These are phyloP conservation scores for Paecilomyces sp. DNA, from an alignment of 2,329 filamentous ascomycete species.

Conservation along the genomic window DNA sequence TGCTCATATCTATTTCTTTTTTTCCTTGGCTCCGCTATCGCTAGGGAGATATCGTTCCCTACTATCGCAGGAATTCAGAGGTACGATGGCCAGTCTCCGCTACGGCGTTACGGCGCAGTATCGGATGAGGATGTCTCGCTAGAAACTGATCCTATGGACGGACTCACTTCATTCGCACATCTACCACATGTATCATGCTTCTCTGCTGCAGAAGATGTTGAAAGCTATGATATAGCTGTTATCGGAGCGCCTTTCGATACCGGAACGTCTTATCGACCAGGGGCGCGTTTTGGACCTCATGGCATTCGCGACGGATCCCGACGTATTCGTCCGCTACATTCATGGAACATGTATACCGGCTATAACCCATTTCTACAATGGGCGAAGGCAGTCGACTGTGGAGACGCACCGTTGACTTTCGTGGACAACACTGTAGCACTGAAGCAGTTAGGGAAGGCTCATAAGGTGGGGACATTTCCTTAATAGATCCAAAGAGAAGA, in stretches of 20 bases:
- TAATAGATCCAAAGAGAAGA: no score
- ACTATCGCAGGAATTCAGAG: background rate
- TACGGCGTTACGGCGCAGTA: background rate
- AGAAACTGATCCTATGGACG: background rate
- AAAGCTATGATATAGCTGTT: constrained; percentile 1
- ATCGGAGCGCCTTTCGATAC: constrained; percentile 3
- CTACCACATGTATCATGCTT: background rate
- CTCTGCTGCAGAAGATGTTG: background rate
- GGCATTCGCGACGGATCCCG: constrained; percentile 26
- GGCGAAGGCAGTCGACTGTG: constrained; percentile 45
- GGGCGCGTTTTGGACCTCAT: constrained; percentile 29
- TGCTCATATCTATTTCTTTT: background rate
- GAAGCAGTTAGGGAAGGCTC: constrained; percentile 40
- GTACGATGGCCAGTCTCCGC: background rate
- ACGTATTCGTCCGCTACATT: constrained; percentile 13
- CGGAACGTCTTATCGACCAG: constrained; percentile 17
- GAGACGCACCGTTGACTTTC: constrained; percentile 41
- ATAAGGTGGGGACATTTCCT: constrained; percentile 30
- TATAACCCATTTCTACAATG: constrained; percentile 35
- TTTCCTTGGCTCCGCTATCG: background rate
- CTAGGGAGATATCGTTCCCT: background rate
- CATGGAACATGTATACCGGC: constrained; percentile 39
- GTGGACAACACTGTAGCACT: constrained; percentile 44
- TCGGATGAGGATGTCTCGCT: background rate
- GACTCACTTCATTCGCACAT: constrained; percentile 10